Base-by-base conservation (phyloP, 2,329 filamentous ascomycete genomes). In the Salinomyces thailandicus region DNA sequence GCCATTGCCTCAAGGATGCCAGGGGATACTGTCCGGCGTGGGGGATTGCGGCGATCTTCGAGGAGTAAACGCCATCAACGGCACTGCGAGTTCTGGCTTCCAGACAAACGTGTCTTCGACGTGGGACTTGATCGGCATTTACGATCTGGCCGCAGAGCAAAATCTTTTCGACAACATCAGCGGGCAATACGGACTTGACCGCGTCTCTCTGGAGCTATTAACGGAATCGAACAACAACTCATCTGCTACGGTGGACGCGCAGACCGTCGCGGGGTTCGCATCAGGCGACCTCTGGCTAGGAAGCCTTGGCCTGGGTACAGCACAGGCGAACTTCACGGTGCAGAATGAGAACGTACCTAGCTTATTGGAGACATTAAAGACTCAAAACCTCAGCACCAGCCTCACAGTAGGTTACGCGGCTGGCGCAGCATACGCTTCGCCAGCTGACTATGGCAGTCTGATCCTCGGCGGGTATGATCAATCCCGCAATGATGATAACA, bases 201-300 rank as follows among this genome's bases (percentile, higher is more conserved):
- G 48, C 6, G 35, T 63, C 18, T 44, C 45, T 4, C 39, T 61
- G 19, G 4, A n/a, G 9, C 22, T 26, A 4, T 26, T 26, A 26
- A n/a, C 9, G 9, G 37, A 41, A 16, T 11, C 31, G 8, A 20
- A 12, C 6, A 18, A 20, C 16, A 20, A 6, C 36, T 31, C 22
- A 8, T 15, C 14, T n/a, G 2, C 14, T n/a, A n/a, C 9, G 35
- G 28, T 63, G 16, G 38, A 51, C 5, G 48, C 55, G 35, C 57
- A 62, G 43, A 50, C 63, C 17, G 46, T 66, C 3, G 61, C 56
- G n/a, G 56, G 53, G 3, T 55, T 62, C 16, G 50, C 50, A 3
- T 50, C 52, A 2, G 49, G 53, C 20, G 45, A 53, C 34, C 62
- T 62, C 44, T 63, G 52, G 36, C 37, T 63, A 3, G 63, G 64